These are phyloP conservation scores for Nannizziopsis arthrosporioides DNA, from an alignment of 2,329 filamentous ascomycete species.

Conservation along the genomic window DNA sequence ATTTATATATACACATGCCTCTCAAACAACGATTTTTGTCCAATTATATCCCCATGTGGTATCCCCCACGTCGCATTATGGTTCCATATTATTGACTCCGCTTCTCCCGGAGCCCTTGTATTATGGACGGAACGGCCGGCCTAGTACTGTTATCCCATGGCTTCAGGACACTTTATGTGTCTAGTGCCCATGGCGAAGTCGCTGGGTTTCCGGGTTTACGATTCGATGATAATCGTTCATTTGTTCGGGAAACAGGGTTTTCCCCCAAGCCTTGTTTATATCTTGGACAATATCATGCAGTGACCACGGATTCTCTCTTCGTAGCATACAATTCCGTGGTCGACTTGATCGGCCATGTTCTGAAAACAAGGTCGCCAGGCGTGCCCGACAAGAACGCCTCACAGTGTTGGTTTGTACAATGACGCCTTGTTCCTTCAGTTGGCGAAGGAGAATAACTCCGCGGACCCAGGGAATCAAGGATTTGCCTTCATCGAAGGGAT, in stretches of 20 bases:
- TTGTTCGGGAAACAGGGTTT: constrained; percentile 21
- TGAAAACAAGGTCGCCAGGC: constrained; percentile 30
- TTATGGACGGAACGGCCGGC: neutral
- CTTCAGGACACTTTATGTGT: neutral
- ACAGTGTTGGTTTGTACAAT: constrained; percentile 23
- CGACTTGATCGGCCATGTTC: constrained; percentile 22
- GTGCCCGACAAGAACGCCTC: constrained; percentile 25
- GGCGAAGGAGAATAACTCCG: constrained; percentile 30
- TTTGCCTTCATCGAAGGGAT: constrained; percentile 15
- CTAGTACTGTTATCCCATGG: neutral
- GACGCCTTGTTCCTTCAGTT: constrained; percentile 29
- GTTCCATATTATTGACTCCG: no score
- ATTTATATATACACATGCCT: no score
- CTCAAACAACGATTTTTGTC: no score
- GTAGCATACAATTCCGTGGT: constrained; percentile 27
- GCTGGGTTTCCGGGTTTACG: constrained; percentile 12
- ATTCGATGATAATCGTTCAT: constrained; percentile 16
- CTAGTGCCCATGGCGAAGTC: neutral
- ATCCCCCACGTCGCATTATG: no score
- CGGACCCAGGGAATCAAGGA: constrained; percentile 30
- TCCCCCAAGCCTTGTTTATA: constrained; percentile 28
- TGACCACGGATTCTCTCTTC: constrained; percentile 27
- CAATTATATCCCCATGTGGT: no score
- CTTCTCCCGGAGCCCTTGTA: no score
- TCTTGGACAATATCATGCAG: constrained; percentile 23